These are phyloP conservation scores for Mikania micrantha DNA, from an alignment of 129 eudicot species.

Conservation along the genomic window DNA sequence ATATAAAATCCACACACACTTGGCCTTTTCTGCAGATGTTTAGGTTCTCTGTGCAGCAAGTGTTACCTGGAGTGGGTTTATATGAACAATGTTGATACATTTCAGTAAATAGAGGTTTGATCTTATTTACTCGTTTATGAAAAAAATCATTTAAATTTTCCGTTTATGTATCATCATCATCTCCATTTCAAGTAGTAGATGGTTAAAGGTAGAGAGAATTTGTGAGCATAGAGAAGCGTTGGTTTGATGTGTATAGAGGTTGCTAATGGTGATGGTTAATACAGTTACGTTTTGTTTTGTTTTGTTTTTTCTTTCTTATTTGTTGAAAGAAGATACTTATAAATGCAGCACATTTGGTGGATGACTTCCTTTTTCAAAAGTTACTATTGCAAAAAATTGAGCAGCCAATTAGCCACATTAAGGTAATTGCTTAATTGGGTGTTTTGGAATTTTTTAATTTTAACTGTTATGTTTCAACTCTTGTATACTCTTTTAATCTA, in stretches of 20 bases:
- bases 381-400: too few relatives aligned
- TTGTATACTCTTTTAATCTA: too few relatives aligned
- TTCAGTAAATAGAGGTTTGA: conserved; percentile 19
- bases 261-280: not conserved
- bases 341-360: too few relatives aligned
- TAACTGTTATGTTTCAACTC: too few relatives aligned
- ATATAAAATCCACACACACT: not conserved
- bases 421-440: too few relatives aligned
- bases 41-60: conserved; percentile 8
- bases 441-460: too few relatives aligned
- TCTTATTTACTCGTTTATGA: conserved; percentile 1
- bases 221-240: not conserved
- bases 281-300: not conserved
- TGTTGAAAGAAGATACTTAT: not conserved
- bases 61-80: not conserved
- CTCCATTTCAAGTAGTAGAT: not conserved
- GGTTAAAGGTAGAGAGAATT: too few relatives aligned
- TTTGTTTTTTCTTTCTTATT: not conserved
- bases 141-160: not conserved
- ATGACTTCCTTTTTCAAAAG: too few relatives aligned
- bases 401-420: too few relatives aligned
- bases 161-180: not conserved
- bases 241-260: conserved; percentile 1
- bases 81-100: conserved; percentile 17
- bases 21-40: conserved; percentile 2